Base-by-base conservation (phyloP, 495 filamentous ascomycete species). In the Podospora didyma region DNA sequence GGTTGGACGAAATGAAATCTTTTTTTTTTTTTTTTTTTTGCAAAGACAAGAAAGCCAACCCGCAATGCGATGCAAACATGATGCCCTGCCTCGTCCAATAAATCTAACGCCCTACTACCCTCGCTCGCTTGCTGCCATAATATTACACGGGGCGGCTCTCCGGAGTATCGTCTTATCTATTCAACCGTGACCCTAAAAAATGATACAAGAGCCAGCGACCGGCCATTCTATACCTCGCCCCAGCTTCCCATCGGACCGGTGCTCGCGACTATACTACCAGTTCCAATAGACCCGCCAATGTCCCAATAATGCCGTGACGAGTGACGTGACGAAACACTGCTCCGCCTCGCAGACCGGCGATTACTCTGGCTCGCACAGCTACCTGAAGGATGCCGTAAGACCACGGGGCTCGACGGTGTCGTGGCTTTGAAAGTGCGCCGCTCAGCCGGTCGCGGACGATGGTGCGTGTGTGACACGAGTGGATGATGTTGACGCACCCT, bases 401-500 rank as follows among this genome's bases (percentile, higher is more conserved):
- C 42, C 67, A 81, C 51, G 63, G 76, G 65, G 58, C 69, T 78
- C 3, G 70, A 71, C 42, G 79, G 67, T 57, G 78, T 52, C 61
- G 74, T 71, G 67, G 69, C 77, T 63, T 79, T 83, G 57, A 79
- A 79, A 62, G 67, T 77, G 65, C 69, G 75, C 61, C 69, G 77
- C 74, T 71, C 84, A 61, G 69, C 64, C 73, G 73, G 66, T 31
- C 68, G 74, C 20, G 56, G 74, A 63, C 82, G 82, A 19, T 69
- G 64, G 46, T 68, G 61, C 7, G 34, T 37, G 42, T 69, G 66
- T 4, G 85, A 84, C 23, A 92, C 82, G 23, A 96, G 82, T 2
- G 92, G 92, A 55, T 96, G 92, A 63, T 93, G 86, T 59, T 90
- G 89, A 28, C 90, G 79, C 46, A 96, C 90, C 39, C 91, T 73